Evolutionary conservation across 495 filamentous ascomycete genomes (phyloP).

Genomic region (Penicillium canariense): DNA sequence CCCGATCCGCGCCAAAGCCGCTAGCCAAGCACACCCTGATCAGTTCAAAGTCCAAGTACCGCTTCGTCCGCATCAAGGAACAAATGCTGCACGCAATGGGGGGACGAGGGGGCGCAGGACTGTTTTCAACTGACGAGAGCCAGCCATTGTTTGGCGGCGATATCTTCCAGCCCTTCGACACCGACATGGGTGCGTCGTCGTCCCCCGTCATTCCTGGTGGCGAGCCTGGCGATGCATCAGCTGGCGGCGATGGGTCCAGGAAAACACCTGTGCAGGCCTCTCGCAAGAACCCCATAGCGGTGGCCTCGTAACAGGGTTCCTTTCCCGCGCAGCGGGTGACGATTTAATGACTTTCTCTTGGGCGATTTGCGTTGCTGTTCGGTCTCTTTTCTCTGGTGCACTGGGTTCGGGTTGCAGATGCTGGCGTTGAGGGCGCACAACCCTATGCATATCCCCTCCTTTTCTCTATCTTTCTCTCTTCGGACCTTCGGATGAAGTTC

Average conservation of each 20-base stretch:
- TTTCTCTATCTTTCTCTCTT: conserved; percentile 3
- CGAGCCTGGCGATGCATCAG: conserved; percentile 19
- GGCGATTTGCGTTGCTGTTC: conserved; percentile 1
- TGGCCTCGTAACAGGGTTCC: conserved; percentile 8
- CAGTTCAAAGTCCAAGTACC: conserved; percentile 70
- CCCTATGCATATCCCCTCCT: conserved; percentile 7
- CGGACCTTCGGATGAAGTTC: background rate
- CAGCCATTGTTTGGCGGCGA: conserved; percentile 30
- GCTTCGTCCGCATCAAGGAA: conserved; percentile 82
- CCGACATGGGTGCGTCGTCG: conserved; percentile 19
- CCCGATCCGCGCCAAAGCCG: conserved; percentile 71
- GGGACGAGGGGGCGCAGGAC: conserved; percentile 41
- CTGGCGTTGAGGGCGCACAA: conserved; percentile 19
- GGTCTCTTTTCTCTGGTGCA: background rate
- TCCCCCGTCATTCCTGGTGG: conserved; percentile 23
- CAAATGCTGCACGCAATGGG: conserved; percentile 76
- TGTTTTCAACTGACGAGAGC: conserved; percentile 44
- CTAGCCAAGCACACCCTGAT: conserved; percentile 64
- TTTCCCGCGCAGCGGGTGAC: conserved; percentile 2
- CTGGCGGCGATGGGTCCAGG: conserved; percentile 14
- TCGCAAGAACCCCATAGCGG: conserved; percentile 25
- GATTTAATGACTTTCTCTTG: conserved; percentile 17
- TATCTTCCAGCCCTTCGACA: conserved; percentile 33
- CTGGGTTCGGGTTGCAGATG: conserved; percentile 7
- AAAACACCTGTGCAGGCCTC: conserved; percentile 26